Conservation (phyloP, 306 rosid genomes). For the Luffa aegyptiaca region DNA sequence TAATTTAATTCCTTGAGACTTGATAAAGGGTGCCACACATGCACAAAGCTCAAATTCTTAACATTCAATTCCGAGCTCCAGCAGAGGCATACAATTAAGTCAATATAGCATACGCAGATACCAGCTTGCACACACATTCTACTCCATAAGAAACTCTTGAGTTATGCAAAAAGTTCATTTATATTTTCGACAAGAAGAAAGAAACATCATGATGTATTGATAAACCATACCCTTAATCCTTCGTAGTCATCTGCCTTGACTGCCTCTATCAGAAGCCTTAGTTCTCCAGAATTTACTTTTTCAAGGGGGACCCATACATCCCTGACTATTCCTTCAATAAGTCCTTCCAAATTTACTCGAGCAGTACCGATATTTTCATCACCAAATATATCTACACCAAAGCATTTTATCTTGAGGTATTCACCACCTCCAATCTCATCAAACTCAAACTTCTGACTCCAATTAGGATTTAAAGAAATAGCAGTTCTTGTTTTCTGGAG, state of each 20-base stretch:
- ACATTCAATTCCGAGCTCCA: background rate
- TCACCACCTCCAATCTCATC: conserved; percentile 81
- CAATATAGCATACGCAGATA: background rate
- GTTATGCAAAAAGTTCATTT: background rate
- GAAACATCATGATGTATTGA: background rate
- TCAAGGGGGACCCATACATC: conserved; percentile 96
- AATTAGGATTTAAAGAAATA: conserved; percentile 42
- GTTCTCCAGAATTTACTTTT: conserved; percentile 82
- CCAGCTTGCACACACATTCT: background rate
- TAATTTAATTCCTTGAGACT: background rate
- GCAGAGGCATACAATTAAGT: conserved; percentile 1
- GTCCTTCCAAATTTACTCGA: conserved; percentile 90
- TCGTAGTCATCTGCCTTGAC: conserved; percentile 52
- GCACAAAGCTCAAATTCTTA: background rate
- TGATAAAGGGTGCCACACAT: conserved; percentile 4
- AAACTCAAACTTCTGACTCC: conserved; percentile 74
- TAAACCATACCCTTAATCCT: conserved; percentile 60
- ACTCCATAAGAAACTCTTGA: background rate
- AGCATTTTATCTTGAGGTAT: conserved; percentile 67
- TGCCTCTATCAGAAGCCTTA: conserved; percentile 81
- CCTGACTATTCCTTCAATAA: conserved; percentile 47
- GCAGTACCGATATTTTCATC: conserved; percentile 85
- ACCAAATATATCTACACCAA: conserved; percentile 56
- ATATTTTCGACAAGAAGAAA: background rate
- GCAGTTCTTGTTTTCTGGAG: conserved; percentile 53